These are phyloP conservation scores for Linum tenue DNA, from an alignment of 345 rosid genomes.

Conservation along the genomic window DNA sequence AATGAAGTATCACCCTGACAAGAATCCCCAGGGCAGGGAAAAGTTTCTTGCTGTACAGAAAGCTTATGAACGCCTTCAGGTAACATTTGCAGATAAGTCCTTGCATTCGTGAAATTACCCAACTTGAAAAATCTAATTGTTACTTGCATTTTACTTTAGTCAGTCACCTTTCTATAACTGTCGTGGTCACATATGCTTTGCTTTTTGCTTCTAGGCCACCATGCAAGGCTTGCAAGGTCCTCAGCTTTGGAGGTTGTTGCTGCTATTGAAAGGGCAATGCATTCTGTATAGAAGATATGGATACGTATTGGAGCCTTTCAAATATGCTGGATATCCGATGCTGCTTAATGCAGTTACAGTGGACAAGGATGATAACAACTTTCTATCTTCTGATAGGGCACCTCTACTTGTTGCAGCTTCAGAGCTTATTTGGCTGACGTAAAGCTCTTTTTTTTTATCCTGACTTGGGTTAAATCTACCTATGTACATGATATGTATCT, in stretches of 20 bases:
- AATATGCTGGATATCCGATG: constrained; percentile 99
- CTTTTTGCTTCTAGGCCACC: constrained; percentile 58
- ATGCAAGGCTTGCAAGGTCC: constrained; percentile 99
- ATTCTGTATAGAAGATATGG: constrained; percentile 88
- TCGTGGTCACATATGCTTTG: constrained; percentile 1
- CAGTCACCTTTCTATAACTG: not conserved
- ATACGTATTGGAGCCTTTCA: constrained; percentile 78
- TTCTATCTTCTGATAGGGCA: constrained; percentile 77
- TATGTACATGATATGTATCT: constrained; percentile 4
- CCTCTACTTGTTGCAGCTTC: constrained; percentile 99
- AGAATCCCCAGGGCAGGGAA: constrained; percentile 98
- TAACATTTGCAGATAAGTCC: constrained; percentile 11
- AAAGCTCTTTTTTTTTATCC: constrained; percentile 17
- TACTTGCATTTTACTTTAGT: constrained; percentile 2
- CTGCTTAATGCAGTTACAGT: constrained; percentile 85
- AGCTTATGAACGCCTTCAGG: constrained; percentile 98
- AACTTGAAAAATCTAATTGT: not conserved
- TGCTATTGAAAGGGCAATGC: constrained; percentile 90
- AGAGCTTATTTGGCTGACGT: constrained; percentile 95
- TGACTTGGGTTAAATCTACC: constrained; percentile 7
- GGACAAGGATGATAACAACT: constrained; percentile 83
- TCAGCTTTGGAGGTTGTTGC: constrained; percentile 95
- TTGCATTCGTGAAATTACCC: not conserved
- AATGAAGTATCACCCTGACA: constrained; percentile 98
- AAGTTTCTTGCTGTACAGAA: constrained; percentile 95